phyloP scores from a whole-genome alignment of 768 basidiomycete species.

The Daedaleopsis sinensis region DNA sequence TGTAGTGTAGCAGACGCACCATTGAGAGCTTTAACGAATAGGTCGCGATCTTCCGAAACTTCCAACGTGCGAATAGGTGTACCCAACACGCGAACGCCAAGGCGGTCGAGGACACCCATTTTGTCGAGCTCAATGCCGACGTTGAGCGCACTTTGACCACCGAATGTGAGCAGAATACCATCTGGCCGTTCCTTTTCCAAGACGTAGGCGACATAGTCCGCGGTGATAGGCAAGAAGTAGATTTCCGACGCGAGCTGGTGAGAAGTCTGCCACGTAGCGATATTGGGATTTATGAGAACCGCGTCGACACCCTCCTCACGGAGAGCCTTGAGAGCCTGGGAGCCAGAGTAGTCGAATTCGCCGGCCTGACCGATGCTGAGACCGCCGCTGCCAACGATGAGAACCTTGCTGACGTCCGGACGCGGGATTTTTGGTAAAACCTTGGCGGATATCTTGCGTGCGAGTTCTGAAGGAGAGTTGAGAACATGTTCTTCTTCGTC shows the following conservation, averaged over 20 bases:
- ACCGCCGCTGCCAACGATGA: constrained; percentile 96
- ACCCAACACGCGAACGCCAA: constrained; percentile 92
- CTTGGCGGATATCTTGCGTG: constrained; percentile 89
- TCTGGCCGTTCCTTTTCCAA: constrained; percentile 98
- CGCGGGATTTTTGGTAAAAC: constrained; percentile 91
- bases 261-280: constrained; percentile 99
- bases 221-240: constrained; percentile 95
- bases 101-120: constrained; percentile 93
- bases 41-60: constrained; percentile 94
- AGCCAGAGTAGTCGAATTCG: constrained; percentile 99
- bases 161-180: constrained; percentile 96
- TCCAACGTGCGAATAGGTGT: constrained; percentile 95
- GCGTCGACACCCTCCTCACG: constrained; percentile 93
- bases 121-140: constrained; percentile 96
- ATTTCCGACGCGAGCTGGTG: constrained; percentile 96
- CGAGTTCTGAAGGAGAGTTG: constrained; percentile 93
- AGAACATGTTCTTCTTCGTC: constrained; percentile 65
- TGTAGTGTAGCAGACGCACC: constrained; percentile 49
- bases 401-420: constrained; percentile 91
- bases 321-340: constrained; percentile 97
- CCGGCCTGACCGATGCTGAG: constrained; percentile 98
- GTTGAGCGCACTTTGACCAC: constrained; percentile 97
- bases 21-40: constrained; percentile 95
- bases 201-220: constrained; percentile 98
- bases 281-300: constrained; percentile 97